Percentiles rank a stretch among this genome's conserved stretches.
phyloP scores from a whole-genome alignment of 495 filamentous ascomycete genomes.

The Terfezia claveryi region DNA sequence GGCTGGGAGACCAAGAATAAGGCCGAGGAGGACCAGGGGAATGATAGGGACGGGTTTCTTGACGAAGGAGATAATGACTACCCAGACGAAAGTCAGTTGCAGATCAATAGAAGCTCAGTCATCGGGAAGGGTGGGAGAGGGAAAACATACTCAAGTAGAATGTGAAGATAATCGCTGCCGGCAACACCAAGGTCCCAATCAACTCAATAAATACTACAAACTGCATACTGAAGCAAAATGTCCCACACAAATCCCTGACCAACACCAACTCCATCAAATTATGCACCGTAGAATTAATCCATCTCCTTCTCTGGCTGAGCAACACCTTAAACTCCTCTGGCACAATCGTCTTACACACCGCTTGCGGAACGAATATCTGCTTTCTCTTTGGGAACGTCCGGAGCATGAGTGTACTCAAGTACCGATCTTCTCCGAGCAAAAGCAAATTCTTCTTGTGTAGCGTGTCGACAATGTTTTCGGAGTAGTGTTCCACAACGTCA shows the following conservation, averaged over 20 bases:
- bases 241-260: constrained; percentile 89
- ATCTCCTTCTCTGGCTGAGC: constrained; percentile 79
- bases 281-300: constrained; percentile 99
- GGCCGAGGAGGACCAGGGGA: constrained; percentile 66
- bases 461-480: constrained; percentile 97
- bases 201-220: constrained; percentile 95
- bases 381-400: constrained; percentile 98
- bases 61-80: constrained; percentile 72
- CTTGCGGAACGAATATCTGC: constrained; percentile 94
- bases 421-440: constrained; percentile 90
- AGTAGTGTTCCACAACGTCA: constrained; percentile 97
- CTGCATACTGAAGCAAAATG: constrained; percentile 99
- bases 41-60: constrained; percentile 70
- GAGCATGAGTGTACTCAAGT: constrained; percentile 90
- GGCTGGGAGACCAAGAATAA: constrained; percentile 86
- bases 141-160: constrained; percentile 65
- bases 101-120: background rate
- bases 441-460: constrained; percentile 96
- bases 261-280: constrained; percentile 95
- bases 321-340: constrained; percentile 84
- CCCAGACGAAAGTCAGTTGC: constrained; percentile 3
- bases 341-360: constrained; percentile 94
- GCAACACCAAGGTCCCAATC: constrained; percentile 80
- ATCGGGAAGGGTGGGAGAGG: background rate
- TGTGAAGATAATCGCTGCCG: constrained; percentile 89